These are phyloP conservation scores for Glarea lozoyensis DNA, from an alignment of 495 filamentous ascomycete genomes.

Conservation along the genomic window DNA sequence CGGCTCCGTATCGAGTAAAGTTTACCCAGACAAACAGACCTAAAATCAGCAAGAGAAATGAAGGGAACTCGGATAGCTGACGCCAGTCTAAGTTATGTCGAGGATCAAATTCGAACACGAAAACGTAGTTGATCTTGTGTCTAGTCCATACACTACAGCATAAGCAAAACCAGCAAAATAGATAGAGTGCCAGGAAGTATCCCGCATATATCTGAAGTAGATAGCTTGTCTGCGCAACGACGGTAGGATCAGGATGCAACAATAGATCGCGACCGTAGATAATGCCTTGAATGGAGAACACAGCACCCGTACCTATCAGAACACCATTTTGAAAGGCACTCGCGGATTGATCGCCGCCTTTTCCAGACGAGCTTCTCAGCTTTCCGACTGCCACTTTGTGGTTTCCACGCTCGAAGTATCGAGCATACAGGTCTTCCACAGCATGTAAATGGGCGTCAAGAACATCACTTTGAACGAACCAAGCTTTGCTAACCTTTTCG, in stretches of 20 bases:
- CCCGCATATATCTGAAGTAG: slow-evolving; percentile 79
- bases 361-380: slow-evolving; percentile 58
- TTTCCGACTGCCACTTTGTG: slow-evolving; percentile 84
- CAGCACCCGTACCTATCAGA: slow-evolving; percentile 60
- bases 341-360: slow-evolving; percentile 58
- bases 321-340: slow-evolving; percentile 74
- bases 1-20: slow-evolving; percentile 55
- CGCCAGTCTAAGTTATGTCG: slow-evolving; percentile 81
- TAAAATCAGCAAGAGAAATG: slow-evolving; percentile 66
- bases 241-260: slow-evolving; percentile 30
- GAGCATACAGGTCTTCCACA: slow-evolving; percentile 83
- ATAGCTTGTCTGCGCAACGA: slow-evolving; percentile 56
- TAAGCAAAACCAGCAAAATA: slow-evolving; percentile 67
- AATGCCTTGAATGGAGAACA: slow-evolving; percentile 68
- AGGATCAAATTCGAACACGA: slow-evolving; percentile 93
- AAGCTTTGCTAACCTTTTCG: slow-evolving; percentile 82
- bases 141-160: slow-evolving; percentile 73
- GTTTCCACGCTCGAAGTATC: slow-evolving; percentile 87
- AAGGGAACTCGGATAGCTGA: slow-evolving; percentile 76
- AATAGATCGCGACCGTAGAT: slow-evolving; percentile 52
- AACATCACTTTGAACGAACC: slow-evolving; percentile 80
- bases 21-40: slow-evolving; percentile 83
- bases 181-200: slow-evolving; percentile 67
- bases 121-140: slow-evolving; percentile 87
- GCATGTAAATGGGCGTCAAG: slow-evolving; percentile 66